Evolutionary conservation across 2,329 filamentous ascomycete genomes (phyloP), one percentile per base, ranked within the genome.

Genomic region (Dissoconium aciculare): DNA sequence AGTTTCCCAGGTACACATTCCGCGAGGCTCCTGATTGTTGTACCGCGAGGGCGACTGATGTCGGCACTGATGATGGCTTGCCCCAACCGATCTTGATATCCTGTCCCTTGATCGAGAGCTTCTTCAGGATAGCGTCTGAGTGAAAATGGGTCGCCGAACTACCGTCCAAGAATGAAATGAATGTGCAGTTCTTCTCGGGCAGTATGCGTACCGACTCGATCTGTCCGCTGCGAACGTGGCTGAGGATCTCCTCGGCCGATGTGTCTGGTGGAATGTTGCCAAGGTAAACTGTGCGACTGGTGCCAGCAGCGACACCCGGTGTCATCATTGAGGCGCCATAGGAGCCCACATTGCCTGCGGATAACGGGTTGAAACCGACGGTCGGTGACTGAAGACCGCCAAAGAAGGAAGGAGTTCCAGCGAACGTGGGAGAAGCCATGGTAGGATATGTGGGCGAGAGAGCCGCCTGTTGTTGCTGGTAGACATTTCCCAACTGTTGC

Each of bases 61-160:
- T 95, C 3, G 89, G 89, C 1, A 98, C 89, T 58, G 93, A 87
- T 3, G 89, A 95, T 17, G 89, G 87, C 62, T 98, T 98, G 41
- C 89, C 89, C 89, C 89, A 98, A 40, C 89, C 89, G 49, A 98
- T 85, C 67, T 98, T 98, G 66, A 98, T 94, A 56, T 98, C 89
- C 64, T 95, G 89, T 15, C 87, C 87, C 60, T 92, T 85, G 64
- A 98, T 92, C 49, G 85, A 85, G 54, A 98, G 73, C 69, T 95
- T 98, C 69, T 98, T 98, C 70, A 98, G 71, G 60, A 98, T 98
- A 45, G 89, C 89, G 67, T 98, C 89, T 12, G 89, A 98, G 66
- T 98, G 89, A 63, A 98, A 98, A 56, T 98, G 89, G 13, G 87
- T 95, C 34, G 89, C 89, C 16, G 89, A 94, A 62, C 85, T 93